Evolutionary conservation across 2,329 filamentous ascomycete species (phyloP), one percentile per base, ranked within the genome.

Genomic region (Teratosphaeria pseudoeucalypti): DNA sequence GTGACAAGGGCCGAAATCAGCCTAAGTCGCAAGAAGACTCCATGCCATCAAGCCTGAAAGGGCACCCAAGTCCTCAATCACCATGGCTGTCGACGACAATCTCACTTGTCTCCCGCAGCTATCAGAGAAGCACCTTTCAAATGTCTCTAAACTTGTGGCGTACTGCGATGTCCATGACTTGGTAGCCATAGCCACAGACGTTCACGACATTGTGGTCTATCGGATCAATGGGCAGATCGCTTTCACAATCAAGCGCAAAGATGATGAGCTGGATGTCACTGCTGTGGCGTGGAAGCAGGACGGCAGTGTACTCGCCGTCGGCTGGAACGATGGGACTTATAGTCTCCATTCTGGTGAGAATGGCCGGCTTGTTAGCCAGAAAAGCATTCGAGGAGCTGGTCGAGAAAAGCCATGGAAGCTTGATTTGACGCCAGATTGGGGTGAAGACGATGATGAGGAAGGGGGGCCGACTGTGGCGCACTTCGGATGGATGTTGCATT

Each of bases 81-180:
- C n/a, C 23, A 54, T 54, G 53, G 53, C 53, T 14, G 26, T 54
- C 53, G 53, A 29, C 7, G 52, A 54, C 34, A 14, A 7, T 32
- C 19, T 32, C 12, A 14, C 53, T n/a, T 54, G 32, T 54, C 34
- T 58, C 23, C 60, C 61, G 7, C 6, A 65, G 5, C 65, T 71
- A 12, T 82, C 82, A 73, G 80, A 85, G 69, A 84, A 82, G 65
- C 76, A 77, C 64, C 79, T 87, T 62, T 78, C 81, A 56, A 75
- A 79, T 54, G 78, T 79, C 27, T 79, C 84, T 26, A 77, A 79
- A 54, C 81, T 87, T 56, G 79, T 92, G 37, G 81, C 85, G 29
- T 90, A 88, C 73, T 95, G 90, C 73, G 90, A 92, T 16, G 87
- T 86, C 9, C 89, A 95, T 77, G 90, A 96, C 74, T 80, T 97